These are phyloP conservation scores for Rhododendron ovatum DNA, from an alignment of 148 eudicot genomes.

Conservation along the genomic window DNA sequence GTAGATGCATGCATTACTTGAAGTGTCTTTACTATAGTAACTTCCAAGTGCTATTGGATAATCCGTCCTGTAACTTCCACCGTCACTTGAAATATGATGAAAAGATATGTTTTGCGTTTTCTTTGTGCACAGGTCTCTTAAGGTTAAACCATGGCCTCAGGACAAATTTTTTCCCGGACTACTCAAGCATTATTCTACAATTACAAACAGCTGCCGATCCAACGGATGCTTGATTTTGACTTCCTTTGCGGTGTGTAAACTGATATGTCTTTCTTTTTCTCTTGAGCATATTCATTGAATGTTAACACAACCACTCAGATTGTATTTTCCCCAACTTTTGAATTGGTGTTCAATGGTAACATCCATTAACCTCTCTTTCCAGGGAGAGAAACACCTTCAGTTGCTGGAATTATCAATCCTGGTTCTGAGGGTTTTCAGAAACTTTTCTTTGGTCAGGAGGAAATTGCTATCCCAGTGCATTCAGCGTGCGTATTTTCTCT, in stretches of 20 bases:
- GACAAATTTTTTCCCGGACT: slow-evolving; percentile 87
- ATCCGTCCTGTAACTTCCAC: not conserved
- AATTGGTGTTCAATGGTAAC: not conserved
- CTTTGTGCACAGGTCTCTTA: slow-evolving; percentile 27
- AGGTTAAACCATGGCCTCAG: slow-evolving; percentile 71
- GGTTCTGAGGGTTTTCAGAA: slow-evolving; percentile 98
- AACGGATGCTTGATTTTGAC: slow-evolving; percentile 99
- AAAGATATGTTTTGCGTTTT: not conserved
- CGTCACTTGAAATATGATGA: not conserved
- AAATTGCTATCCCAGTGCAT: slow-evolving; percentile 97
- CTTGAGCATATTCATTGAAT: not conserved
- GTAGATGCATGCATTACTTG: not conserved
- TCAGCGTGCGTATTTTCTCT: slow-evolving; percentile 57
- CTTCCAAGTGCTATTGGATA: not conserved
- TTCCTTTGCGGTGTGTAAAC: slow-evolving; percentile 78
- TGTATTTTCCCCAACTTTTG: not conserved
- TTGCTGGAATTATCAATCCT: slow-evolving; percentile 95
- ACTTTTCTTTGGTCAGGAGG: slow-evolving; percentile 97
- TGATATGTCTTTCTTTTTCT: not conserved
- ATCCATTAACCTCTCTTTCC: slow-evolving; percentile 8
- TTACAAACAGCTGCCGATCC: slow-evolving; percentile 90
- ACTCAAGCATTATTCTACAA: slow-evolving; percentile 97
- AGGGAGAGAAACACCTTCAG: slow-evolving; percentile 99
- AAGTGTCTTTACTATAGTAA: not conserved
- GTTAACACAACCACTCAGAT: not conserved